Percentiles rank a stretch among this genome's conserved stretches.
Evolutionary conservation across 805 yeast species (phyloP).

Genomic region (Zygotorulaspora sp.): DNA sequence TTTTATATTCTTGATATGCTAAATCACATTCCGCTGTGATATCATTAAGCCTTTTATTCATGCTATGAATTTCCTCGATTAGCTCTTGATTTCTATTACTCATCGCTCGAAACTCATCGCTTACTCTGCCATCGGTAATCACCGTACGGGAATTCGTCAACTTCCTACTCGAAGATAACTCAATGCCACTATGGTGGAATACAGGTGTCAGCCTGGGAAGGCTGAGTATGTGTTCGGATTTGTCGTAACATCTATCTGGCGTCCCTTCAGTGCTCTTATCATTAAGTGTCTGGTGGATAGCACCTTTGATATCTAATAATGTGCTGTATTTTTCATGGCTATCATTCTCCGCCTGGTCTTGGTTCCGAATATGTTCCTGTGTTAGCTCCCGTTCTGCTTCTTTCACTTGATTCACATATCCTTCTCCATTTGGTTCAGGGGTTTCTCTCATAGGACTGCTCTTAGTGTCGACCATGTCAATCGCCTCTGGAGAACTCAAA

Average conservation of each 20-base stretch:
- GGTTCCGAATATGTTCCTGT: no score
- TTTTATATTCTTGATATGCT: constrained; percentile 11
- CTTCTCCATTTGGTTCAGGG: neutral
- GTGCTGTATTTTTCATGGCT: neutral
- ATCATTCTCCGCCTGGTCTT: neutral
- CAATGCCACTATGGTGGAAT: constrained; percentile 6
- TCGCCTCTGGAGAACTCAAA: constrained; percentile 25
- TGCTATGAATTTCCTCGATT: constrained; percentile 17
- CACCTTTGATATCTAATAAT: neutral
- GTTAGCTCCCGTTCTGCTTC: no score
- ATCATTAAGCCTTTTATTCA: constrained; percentile 20
- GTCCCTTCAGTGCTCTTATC: neutral
- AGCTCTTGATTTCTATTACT: constrained; percentile 24
- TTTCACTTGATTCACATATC: no score
- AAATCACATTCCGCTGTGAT: constrained; percentile 17
- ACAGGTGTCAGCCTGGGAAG: constrained; percentile 25
- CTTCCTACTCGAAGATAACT: neutral
- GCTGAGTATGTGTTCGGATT: constrained; percentile 5
- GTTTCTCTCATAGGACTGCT: constrained; percentile 14
- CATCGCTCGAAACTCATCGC: constrained; percentile 17
- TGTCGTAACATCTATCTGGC: neutral
- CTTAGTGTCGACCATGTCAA: constrained; percentile 23
- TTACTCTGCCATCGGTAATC: constrained; percentile 16
- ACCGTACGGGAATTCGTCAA: neutral
- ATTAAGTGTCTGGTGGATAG: neutral